Evolutionary conservation across 345 rosid species (phyloP).

Genomic region (Jatropha curcas): DNA sequence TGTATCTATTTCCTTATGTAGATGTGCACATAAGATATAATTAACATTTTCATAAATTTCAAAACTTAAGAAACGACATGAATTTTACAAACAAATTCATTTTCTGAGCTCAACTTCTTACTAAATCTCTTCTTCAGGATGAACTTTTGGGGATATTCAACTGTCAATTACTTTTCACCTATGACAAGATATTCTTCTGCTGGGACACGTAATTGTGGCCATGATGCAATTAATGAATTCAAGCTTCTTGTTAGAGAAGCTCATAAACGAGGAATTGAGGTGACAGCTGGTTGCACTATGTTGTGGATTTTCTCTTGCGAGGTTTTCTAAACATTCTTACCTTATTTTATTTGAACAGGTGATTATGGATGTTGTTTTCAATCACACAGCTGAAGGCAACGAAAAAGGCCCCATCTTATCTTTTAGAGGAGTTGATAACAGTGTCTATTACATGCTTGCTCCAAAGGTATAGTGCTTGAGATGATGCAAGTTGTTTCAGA

Average conservation of each 20-base stretch:
- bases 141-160: constrained; percentile 98
- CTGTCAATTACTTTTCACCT: constrained; percentile 85
- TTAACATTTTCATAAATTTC: neutral
- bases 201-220: constrained; percentile 55
- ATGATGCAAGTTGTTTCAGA: neutral
- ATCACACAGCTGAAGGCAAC: constrained; percentile 99
- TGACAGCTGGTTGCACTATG: constrained; percentile 30
- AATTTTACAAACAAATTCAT: neutral
- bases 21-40: neutral
- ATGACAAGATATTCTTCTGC: constrained; percentile 86
- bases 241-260: constrained; percentile 85
- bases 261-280: constrained; percentile 97
- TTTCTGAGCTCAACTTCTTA: neutral
- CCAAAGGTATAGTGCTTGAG: constrained; percentile 68
- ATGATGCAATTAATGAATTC: constrained; percentile 80
- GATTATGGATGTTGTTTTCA: constrained; percentile 91
- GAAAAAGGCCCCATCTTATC: constrained; percentile 84
- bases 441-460: constrained; percentile 94
- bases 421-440: constrained; percentile 90
- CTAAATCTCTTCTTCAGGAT: constrained; percentile 53
- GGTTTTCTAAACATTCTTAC: constrained; percentile 22
- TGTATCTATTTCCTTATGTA: neutral
- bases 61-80: neutral
- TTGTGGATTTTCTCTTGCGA: constrained; percentile 5
- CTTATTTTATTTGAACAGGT: constrained; percentile 55